phyloP scores from a whole-genome alignment of 495 filamentous ascomycete species.

The Lindgomyces ingoldianus region DNA sequence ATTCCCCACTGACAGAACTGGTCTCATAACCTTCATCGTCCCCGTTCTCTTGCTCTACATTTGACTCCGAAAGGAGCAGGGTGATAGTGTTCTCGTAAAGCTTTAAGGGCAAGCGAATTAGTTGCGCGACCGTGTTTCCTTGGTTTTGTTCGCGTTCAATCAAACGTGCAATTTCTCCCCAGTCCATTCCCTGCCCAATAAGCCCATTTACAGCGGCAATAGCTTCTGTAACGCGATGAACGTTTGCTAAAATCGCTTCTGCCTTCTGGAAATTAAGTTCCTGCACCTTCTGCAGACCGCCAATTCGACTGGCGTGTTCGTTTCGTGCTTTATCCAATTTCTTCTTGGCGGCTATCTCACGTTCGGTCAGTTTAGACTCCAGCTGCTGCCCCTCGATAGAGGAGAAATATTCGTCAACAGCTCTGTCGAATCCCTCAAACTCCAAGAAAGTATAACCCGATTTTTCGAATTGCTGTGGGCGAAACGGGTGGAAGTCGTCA shows the following conservation, averaged over 20 bases:
- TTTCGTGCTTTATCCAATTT: slow-evolving; percentile 78
- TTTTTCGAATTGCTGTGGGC: slow-evolving; percentile 77
- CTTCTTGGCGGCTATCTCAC: slow-evolving; percentile 74
- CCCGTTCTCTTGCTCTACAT: slow-evolving; percentile 59
- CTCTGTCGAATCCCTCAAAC: slow-evolving; percentile 84
- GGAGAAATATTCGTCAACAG: slow-evolving; percentile 95
- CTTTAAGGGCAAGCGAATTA: slow-evolving; percentile 86
- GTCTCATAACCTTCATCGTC: slow-evolving; percentile 63
- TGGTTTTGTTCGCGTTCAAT: slow-evolving; percentile 81
- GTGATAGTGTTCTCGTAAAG: slow-evolving; percentile 87
- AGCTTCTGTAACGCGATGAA: slow-evolving; percentile 85
- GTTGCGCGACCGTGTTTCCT: slow-evolving; percentile 80
- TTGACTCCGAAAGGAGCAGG: slow-evolving; percentile 70
- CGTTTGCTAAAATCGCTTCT: slow-evolving; percentile 82
- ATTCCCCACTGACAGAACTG: slow-evolving; percentile 61
- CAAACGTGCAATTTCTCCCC: slow-evolving; percentile 83
- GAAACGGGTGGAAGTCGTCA: slow-evolving; percentile 94
- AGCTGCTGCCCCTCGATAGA: slow-evolving; percentile 93
- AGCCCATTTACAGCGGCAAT: slow-evolving; percentile 88
- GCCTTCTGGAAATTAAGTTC: slow-evolving; percentile 85
- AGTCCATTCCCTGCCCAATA: slow-evolving; percentile 92
- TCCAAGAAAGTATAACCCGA: slow-evolving; percentile 64
- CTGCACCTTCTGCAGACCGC: slow-evolving; percentile 75
- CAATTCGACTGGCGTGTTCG: slow-evolving; percentile 81
- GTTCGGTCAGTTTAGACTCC: slow-evolving; percentile 76